These are phyloP conservation scores for Diplodia seriata DNA, from an alignment of 2,329 filamentous ascomycete species.

Conservation along the genomic window DNA sequence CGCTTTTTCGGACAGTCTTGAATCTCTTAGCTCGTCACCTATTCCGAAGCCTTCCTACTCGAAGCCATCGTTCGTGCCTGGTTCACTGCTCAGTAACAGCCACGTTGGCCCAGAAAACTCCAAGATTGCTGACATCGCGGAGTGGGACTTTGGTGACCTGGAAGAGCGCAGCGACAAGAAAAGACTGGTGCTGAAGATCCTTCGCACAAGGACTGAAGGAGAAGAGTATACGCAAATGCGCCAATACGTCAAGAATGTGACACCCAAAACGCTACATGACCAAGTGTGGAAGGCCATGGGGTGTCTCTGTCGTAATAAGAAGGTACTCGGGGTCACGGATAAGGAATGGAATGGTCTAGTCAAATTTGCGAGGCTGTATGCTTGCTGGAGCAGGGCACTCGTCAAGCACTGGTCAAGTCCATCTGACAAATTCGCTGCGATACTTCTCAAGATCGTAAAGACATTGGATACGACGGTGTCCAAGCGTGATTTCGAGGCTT, in stretches of 20 bases:
- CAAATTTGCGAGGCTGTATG: conserved; percentile 41
- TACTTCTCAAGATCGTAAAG: not conserved
- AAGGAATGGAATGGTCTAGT: conserved; percentile 41
- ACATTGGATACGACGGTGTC: not conserved
- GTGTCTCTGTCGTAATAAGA: not conserved
- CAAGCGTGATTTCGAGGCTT: not conserved
- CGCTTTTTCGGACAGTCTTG: not conserved
- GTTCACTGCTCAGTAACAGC: not conserved
- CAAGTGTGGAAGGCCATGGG: conserved; percentile 1
- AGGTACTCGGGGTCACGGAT: not conserved
- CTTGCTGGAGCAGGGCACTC: conserved; percentile 40
- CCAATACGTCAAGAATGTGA: conserved; percentile 33
- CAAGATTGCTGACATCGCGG: conserved; percentile 39
- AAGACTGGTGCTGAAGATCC: conserved; percentile 53
- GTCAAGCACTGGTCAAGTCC: not conserved
- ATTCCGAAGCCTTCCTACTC: not conserved
- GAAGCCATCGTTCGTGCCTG: not conserved
- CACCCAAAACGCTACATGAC: not conserved
- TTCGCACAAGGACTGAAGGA: conserved; percentile 35
- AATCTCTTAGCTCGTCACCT: not conserved
- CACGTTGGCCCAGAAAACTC: conserved; percentile 33
- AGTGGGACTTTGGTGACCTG: conserved; percentile 48
- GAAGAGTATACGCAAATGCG: conserved; percentile 8
- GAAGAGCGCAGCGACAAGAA: conserved; percentile 50
- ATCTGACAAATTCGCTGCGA: not conserved